A percentile compares a stretch with the other conserved stretches of the same genome.
phyloP scores from a whole-genome alignment of 495 filamentous ascomycete genomes.

The Penicillium malachiteum region DNA sequence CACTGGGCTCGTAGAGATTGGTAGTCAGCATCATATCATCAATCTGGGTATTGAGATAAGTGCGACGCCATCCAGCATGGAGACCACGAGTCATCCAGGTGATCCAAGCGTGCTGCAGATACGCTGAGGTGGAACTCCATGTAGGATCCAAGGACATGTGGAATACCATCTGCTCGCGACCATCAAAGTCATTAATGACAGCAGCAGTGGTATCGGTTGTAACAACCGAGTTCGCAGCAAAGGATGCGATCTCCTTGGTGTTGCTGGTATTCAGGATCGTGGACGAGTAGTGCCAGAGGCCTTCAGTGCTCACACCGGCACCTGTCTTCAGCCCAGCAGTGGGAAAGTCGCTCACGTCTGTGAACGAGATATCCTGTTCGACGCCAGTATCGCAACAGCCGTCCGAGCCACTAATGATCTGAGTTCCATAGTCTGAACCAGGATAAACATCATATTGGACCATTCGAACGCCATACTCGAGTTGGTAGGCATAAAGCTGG shows the following conservation, averaged over 20 bases:
- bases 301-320: constrained; percentile 51
- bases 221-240: constrained; percentile 37
- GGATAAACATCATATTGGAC: constrained; percentile 60
- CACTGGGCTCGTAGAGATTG: constrained; percentile 50
- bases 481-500: constrained; percentile 56
- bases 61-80: constrained; percentile 54
- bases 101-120: constrained; percentile 63
- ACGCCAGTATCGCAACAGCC: constrained; percentile 51
- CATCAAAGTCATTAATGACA: constrained; percentile 59
- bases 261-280: constrained; percentile 51
- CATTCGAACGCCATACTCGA: constrained; percentile 58
- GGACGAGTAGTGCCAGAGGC: constrained; percentile 59
- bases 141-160: constrained; percentile 55
- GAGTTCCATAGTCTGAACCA: constrained; percentile 47
- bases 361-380: constrained; percentile 53
- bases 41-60: constrained; percentile 60
- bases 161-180: constrained; percentile 62
- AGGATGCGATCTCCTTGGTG: constrained; percentile 54
- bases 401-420: constrained; percentile 20
- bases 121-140: constrained; percentile 56
- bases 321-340: constrained; percentile 50
- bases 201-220: constrained; percentile 44
- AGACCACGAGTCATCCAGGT: constrained; percentile 60
- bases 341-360: constrained; percentile 46
- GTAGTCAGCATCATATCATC: constrained; percentile 63